Percentiles rank a stretch among this genome's conserved stretches.
Evolutionary conservation across 768 basidiomycete species (phyloP).

Genomic region (Boletus subparvulus): DNA sequence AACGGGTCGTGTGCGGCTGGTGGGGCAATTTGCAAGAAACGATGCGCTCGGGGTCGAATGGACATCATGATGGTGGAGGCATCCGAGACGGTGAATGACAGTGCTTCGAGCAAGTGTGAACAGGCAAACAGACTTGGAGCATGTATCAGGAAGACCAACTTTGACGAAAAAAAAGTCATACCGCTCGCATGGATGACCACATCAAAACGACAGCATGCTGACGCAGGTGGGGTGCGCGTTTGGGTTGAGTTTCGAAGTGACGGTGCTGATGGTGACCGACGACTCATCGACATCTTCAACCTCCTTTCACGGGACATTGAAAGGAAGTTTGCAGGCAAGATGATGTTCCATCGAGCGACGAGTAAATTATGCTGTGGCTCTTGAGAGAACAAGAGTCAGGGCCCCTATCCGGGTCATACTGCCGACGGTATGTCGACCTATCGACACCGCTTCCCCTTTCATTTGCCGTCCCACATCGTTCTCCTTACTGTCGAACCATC

Average conservation of each 20-base stretch:
- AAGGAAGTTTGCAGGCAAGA: too few species aligned
- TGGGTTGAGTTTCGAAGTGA: too few species aligned
- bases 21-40: conserved; percentile 43
- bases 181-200: conserved; percentile 61
- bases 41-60: conserved; percentile 57
- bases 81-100: conserved; percentile 74
- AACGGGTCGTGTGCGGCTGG: too few species aligned
- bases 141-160: background rate
- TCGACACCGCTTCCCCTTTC: background rate
- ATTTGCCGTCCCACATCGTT: background rate
- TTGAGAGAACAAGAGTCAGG: too few species aligned
- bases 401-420: too few species aligned
- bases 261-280: too few species aligned
- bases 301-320: too few species aligned
- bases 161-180: conserved; percentile 13
- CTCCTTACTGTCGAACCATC: background rate
- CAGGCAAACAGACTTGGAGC: conserved; percentile 65
- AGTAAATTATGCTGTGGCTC: too few species aligned
- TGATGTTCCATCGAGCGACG: too few species aligned
- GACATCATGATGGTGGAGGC: conserved; percentile 58
- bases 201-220: conserved; percentile 27
- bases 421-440: too few species aligned
- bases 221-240: too few species aligned
- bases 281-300: too few species aligned
- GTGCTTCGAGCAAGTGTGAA: conserved; percentile 59